These are phyloP conservation scores for Globisporangium ultimum DNA, from an alignment of 352 stramenopile species.

Conservation along the genomic window DNA sequence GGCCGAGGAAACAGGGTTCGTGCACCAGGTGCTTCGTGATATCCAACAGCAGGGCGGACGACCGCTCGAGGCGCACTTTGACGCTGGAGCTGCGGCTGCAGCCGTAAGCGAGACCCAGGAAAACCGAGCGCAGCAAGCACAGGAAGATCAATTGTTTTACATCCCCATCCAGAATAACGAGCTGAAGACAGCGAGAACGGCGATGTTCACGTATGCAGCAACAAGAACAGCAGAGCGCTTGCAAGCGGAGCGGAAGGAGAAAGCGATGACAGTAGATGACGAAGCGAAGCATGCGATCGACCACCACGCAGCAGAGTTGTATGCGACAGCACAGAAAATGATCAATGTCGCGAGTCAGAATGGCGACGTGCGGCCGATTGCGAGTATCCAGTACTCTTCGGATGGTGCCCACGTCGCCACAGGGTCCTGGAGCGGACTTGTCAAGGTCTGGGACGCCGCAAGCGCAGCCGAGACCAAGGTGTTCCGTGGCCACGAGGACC, in stretches of 20 bases:
- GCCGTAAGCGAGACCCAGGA: slow-evolving; percentile 5
- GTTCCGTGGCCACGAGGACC: slow-evolving; percentile 85
- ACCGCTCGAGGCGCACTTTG: slow-evolving; percentile 17
- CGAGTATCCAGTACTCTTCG: slow-evolving; percentile 59
- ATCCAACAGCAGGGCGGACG: slow-evolving; percentile 37
- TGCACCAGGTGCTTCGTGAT: slow-evolving; percentile 53
- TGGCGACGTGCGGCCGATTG: slow-evolving; percentile 89
- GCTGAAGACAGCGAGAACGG: slow-evolving; percentile 80
- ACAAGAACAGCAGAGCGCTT: slow-evolving; percentile 54
- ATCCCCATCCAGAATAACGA: slow-evolving; percentile 68
- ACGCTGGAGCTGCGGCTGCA: background rate
- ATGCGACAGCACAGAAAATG: slow-evolving; percentile 72
- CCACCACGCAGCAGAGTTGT: slow-evolving; percentile 72
- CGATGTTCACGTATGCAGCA: slow-evolving; percentile 81
- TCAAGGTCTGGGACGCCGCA: slow-evolving; percentile 93
- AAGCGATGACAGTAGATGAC: slow-evolving; percentile 33
- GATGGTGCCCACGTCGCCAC: slow-evolving; percentile 78
- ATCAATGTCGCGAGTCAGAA: slow-evolving; percentile 93
- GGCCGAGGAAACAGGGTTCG: slow-evolving; percentile 58
- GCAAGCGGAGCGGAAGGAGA: slow-evolving; percentile 46
- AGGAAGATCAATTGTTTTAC: slow-evolving; percentile 82
- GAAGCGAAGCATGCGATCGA: slow-evolving; percentile 35
- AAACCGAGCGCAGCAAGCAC: slow-evolving; percentile 19
- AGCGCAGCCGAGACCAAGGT: slow-evolving; percentile 63
- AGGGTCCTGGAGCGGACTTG: slow-evolving; percentile 91